phyloP scores from a whole-genome alignment of 306 rosid species.

The Abrus precatorius region DNA sequence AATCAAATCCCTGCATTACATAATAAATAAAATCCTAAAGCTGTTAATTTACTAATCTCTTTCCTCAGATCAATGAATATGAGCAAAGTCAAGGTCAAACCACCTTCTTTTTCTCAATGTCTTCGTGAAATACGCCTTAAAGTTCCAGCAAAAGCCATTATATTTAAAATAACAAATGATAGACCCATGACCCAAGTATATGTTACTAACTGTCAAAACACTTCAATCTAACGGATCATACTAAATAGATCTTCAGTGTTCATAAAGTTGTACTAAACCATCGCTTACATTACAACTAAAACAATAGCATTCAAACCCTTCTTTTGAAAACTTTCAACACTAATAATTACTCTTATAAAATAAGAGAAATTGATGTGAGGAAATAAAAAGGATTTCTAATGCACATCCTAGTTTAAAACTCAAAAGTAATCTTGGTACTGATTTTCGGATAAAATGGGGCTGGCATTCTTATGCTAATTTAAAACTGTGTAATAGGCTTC shows the following conservation, averaged over 20 bases:
- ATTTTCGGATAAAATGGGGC: background rate
- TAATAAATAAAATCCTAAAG: background rate
- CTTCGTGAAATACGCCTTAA: background rate
- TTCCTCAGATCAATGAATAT: constrained; percentile 1
- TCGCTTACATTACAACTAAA: background rate
- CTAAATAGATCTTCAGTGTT: constrained; percentile 4
- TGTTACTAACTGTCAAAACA: constrained; percentile 1
- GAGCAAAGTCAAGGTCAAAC: background rate
- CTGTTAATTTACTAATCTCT: background rate
- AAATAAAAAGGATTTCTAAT: background rate
- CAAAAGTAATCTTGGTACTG: background rate
- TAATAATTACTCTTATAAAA: background rate
- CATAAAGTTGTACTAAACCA: background rate
- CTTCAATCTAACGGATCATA: background rate
- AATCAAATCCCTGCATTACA: background rate
- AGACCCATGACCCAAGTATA: background rate
- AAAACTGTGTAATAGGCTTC: background rate
- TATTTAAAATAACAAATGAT: background rate
- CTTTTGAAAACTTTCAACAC: background rate
- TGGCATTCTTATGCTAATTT: no score
- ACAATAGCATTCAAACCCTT: constrained; percentile 2
- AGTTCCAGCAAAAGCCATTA: background rate
- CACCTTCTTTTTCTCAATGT: background rate
- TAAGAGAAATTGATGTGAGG: background rate
- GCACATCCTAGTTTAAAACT: background rate